phyloP scores from a whole-genome alignment of 495 filamentous ascomycete species.

The Neurospora sp. region DNA sequence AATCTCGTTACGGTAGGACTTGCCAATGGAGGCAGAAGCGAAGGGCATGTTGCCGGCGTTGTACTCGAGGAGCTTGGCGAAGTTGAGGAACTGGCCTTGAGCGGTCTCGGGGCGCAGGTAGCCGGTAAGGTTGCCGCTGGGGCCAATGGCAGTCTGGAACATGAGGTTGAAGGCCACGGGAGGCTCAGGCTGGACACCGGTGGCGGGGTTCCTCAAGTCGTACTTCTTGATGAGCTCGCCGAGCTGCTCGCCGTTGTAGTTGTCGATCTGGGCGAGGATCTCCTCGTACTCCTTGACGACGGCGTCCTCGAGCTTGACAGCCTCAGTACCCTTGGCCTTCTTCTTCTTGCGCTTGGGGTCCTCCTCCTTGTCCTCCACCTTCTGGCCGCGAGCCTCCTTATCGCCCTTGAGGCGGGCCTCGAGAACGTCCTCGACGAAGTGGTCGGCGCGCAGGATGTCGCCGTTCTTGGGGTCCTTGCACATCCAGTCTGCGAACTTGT shows the following conservation, averaged over 20 bases:
- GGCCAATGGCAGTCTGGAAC: constrained; percentile 67
- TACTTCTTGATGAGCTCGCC: constrained; percentile 62
- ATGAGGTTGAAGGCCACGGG: constrained; percentile 72
- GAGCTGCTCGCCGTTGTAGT: constrained; percentile 62
- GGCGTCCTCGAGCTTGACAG: constrained; percentile 55
- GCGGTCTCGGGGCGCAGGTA: constrained; percentile 67
- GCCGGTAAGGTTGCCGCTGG: constrained; percentile 46
- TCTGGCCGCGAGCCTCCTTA: constrained; percentile 65
- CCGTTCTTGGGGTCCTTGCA: constrained; percentile 97
- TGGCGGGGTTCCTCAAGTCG: constrained; percentile 57
- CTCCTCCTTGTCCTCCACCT: constrained; percentile 54
- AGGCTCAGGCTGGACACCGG: constrained; percentile 44
- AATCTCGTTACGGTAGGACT: constrained; percentile 74
- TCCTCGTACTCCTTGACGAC: constrained; percentile 64
- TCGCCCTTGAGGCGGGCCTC: constrained; percentile 73
- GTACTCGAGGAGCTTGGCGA: constrained; percentile 67
- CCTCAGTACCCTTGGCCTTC: constrained; percentile 46
- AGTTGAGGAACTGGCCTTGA: constrained; percentile 68
- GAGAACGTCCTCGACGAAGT: constrained; percentile 88
- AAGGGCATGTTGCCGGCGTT: constrained; percentile 67
- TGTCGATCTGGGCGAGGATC: constrained; percentile 64
- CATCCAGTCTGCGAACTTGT: constrained; percentile 98
- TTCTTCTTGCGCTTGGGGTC: constrained; percentile 40
- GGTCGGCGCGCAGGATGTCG: constrained; percentile 91
- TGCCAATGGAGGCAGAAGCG: constrained; percentile 67